A percentile compares a stretch with the other conserved stretches of the same genome.
These are phyloP conservation scores for Trametes gibbosa DNA, from an alignment of 768 basidiomycete genomes.

Conservation along the genomic window DNA sequence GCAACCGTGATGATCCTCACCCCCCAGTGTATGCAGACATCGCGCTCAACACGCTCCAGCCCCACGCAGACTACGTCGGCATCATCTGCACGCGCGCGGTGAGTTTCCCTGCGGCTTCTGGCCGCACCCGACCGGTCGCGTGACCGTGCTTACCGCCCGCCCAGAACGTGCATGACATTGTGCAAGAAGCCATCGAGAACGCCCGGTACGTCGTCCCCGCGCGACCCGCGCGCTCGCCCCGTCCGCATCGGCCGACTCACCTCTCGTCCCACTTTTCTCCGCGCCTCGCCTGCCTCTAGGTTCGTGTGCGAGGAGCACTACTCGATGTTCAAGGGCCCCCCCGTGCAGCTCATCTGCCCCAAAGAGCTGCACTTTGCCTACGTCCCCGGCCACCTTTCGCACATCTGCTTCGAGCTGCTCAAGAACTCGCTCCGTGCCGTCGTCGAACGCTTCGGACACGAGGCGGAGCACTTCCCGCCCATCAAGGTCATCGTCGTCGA, in stretches of 20 bases:
- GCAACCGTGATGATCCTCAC: background rate
- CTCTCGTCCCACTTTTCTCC: background rate
- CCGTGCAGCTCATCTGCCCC: slow-evolving; percentile 95
- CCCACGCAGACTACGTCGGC: slow-evolving; percentile 91
- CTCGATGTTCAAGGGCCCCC: slow-evolving; percentile 90
- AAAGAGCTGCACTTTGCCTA: slow-evolving; percentile 84
- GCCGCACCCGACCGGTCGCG: background rate
- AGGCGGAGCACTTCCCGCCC: slow-evolving; percentile 79
- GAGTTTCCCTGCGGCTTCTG: slow-evolving; percentile 30
- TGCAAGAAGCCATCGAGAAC: slow-evolving; percentile 98
- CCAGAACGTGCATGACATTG: slow-evolving; percentile 92
- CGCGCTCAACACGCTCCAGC: slow-evolving; percentile 87
- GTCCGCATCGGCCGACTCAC: background rate
- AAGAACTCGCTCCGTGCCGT: slow-evolving; percentile 98
- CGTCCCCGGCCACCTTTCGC: slow-evolving; percentile 94
- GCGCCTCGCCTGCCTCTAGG: slow-evolving; percentile 24
- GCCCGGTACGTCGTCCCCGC: slow-evolving; percentile 43
- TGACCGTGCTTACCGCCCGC: slow-evolving; percentile 1
- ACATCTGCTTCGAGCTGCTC: slow-evolving; percentile 94
- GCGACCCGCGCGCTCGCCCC: background rate
- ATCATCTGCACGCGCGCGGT: slow-evolving; percentile 95
- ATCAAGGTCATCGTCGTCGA: slow-evolving; percentile 96
- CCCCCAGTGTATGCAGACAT: slow-evolving; percentile 59
- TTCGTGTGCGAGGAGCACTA: slow-evolving; percentile 96
- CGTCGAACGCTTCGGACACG: slow-evolving; percentile 87